A percentile compares a stretch with the other conserved stretches of the same genome.
These are phyloP conservation scores for Acanthochlamys bracteata DNA, from an alignment of 106 monocot genomes.

Conservation along the genomic window DNA sequence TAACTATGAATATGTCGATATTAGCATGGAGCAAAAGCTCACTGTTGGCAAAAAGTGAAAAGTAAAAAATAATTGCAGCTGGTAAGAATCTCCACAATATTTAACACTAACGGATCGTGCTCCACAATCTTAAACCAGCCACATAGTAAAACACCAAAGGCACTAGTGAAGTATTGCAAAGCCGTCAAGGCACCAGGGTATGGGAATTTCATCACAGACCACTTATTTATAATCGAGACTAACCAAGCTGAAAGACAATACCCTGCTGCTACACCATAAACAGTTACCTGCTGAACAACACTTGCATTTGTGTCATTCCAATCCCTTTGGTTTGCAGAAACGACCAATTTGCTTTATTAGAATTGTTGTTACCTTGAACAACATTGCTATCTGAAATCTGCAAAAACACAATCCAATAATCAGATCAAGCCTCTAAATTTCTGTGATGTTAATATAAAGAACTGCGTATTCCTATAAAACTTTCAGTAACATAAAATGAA, in stretches of 20 bases:
- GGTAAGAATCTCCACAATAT: conserved; percentile 66
- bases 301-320: conserved; percentile 15
- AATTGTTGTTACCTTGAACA: background rate
- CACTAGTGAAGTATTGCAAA: conserved; percentile 67
- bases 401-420: background rate
- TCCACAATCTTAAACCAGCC: conserved; percentile 42
- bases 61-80: conserved; percentile 68
- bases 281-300: conserved; percentile 46
- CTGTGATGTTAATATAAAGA: no score
- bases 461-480: no score
- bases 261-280: conserved; percentile 76
- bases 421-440: no score
- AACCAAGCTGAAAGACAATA: conserved; percentile 84
- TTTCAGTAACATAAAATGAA: no score
- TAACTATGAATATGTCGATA: conserved; percentile 72
- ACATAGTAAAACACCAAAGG: conserved; percentile 43
- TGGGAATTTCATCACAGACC: conserved; percentile 85
- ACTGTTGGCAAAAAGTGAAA: conserved; percentile 75
- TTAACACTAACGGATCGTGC: conserved; percentile 35
- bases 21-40: conserved; percentile 75
- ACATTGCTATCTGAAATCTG: conserved; percentile 9
- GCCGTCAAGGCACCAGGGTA: conserved; percentile 73
- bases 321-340: conserved; percentile 1
- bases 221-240: conserved; percentile 86
- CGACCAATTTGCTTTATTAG: background rate